Conservation (phyloP, 441 rosid species). For the Jatropha podagrica region DNA sequence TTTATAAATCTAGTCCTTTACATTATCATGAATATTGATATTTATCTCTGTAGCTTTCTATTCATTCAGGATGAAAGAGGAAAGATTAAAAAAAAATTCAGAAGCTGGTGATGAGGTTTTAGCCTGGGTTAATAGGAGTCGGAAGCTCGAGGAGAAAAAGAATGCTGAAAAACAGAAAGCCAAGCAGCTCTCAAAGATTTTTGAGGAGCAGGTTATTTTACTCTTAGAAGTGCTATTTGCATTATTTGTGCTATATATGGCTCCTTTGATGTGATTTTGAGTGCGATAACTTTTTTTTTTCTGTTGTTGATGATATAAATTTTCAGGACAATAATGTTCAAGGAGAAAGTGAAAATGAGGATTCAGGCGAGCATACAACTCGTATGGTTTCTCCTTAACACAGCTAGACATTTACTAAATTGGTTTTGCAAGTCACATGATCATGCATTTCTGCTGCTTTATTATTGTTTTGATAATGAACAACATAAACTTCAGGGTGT, state of each 20-base stretch:
- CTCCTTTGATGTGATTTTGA: constrained; percentile 13
- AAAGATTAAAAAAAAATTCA: constrained; percentile 61
- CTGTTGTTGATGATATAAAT: constrained; percentile 7
- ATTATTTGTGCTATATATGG: constrained; percentile 12
- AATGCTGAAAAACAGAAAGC: constrained; percentile 79
- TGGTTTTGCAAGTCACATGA: background rate
- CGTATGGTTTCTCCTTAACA: constrained; percentile 38
- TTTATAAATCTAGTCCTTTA: too few relatives aligned
- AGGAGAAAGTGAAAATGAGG: constrained; percentile 73
- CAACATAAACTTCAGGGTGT: background rate
- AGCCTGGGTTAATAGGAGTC: constrained; percentile 75
- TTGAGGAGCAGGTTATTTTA: constrained; percentile 85
- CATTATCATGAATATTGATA: too few relatives aligned
- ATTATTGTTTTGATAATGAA: background rate
- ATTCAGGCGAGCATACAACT: constrained; percentile 37
- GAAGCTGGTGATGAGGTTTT: constrained; percentile 67
- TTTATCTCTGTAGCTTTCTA: constrained; percentile 13
- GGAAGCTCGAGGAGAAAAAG: constrained; percentile 72
- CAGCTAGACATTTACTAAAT: background rate
- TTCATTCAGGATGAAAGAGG: constrained; percentile 75
- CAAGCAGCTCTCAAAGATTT: constrained; percentile 67
- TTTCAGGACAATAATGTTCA: constrained; percentile 75
- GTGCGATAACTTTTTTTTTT: background rate
- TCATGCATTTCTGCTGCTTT: background rate
- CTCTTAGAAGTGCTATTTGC: background rate